Evolutionary conservation across 169 alveolate species (phyloP).

Genomic region (Eimeria sp.): DNA sequence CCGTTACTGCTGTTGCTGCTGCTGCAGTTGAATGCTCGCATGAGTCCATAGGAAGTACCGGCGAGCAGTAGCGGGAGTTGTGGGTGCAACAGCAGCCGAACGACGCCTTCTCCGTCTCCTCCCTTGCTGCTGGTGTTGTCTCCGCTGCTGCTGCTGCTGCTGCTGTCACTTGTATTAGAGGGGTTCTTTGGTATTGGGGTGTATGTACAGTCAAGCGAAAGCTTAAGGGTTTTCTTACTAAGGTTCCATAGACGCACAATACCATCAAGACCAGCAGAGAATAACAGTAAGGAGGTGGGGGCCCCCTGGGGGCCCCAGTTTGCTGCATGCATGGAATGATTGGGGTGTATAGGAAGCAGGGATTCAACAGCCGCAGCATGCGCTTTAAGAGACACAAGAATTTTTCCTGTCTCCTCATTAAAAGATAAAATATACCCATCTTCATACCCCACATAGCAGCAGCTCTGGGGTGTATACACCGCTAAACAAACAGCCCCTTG

Average conservation of each 20-base stretch:
- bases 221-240: neutral
- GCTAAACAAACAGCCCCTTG: conserved; percentile 10
- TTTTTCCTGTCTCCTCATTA: neutral
- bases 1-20: conserved; percentile 31
- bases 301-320: neutral
- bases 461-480: neutral
- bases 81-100: conserved; percentile 34
- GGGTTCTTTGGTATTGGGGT: neutral
- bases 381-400: neutral
- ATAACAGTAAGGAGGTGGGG: neutral
- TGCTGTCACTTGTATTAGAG: neutral
- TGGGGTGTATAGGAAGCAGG: conserved; percentile 32
- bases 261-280: conserved; percentile 33
- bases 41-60: conserved; percentile 4
- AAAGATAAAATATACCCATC: neutral
- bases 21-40: conserved; percentile 37
- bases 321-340: neutral
- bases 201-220: neutral
- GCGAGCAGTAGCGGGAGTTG: conserved; percentile 32
- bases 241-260: neutral
- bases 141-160: conserved; percentile 33
- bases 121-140: neutral
- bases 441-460: conserved; percentile 24
- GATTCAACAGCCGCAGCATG: conserved; percentile 21
- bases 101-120: neutral